These are phyloP conservation scores for Triangularia setosa DNA, from an alignment of 2,329 filamentous ascomycete genomes.

Conservation along the genomic window DNA sequence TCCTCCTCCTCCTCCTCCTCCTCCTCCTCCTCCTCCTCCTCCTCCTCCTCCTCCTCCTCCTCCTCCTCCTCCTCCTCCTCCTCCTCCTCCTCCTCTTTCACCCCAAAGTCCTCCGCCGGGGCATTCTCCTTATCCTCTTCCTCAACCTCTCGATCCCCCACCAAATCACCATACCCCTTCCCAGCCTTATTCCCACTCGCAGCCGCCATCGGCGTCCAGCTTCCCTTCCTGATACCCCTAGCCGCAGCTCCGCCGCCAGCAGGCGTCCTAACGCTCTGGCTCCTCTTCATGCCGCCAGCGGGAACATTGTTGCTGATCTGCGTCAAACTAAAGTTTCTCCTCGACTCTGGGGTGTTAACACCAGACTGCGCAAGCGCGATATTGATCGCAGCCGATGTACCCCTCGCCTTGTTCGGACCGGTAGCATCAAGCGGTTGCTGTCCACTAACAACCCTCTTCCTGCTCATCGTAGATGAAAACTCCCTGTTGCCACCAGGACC, in stretches of 20 bases:
- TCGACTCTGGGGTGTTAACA: conserved; percentile 57
- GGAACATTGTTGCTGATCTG: conserved; percentile 78
- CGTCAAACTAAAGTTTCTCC: conserved; percentile 84
- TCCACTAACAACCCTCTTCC: not conserved
- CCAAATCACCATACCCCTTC: conserved; percentile 50
- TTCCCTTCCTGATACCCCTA: conserved; percentile 58
- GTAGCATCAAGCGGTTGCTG: not conserved
- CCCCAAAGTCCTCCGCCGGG: conserved; percentile 28
- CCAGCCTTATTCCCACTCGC: conserved; percentile 17
- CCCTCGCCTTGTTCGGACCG: not conserved
- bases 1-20: not conserved
- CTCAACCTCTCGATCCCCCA: conserved; percentile 37
- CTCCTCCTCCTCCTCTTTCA: conserved; percentile 25
- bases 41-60: not conserved
- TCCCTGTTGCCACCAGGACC: not conserved
- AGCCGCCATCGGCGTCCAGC: conserved; percentile 53
- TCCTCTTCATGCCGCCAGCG: conserved; percentile 64
- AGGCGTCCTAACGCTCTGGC: conserved; percentile 70
- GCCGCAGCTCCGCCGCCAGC: conserved; percentile 34
- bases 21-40: conserved; percentile 5
- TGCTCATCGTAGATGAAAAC: not conserved
- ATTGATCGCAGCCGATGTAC: not conserved
- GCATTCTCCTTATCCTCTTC: conserved; percentile 16
- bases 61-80: conserved; percentile 20
- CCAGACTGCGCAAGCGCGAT: not conserved